Evolutionary conservation across 1,139 yeast species (phyloP), one percentile per base, ranked within the genome.

Genomic region (Diutina pseudorugosa): DNA sequence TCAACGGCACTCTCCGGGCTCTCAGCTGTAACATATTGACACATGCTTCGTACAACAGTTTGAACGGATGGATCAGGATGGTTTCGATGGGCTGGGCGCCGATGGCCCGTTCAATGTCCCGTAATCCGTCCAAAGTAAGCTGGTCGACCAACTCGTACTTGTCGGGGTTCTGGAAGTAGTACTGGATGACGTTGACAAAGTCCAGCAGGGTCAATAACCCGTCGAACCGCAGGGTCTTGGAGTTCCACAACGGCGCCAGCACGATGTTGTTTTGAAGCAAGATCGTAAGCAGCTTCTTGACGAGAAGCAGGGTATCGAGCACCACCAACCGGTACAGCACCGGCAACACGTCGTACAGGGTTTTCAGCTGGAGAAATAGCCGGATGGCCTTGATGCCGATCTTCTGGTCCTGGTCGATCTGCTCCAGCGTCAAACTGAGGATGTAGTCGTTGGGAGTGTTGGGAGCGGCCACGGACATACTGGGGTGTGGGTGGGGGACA

Each of bases 171-270:
- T 89, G 95, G 62, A 90, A 85, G 67, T 91, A 93, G 69, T 93
- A 93, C 65, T 93, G 96, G 58, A 94, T 89, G 51, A 93, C 98
- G 62, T 93, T 93, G 59, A 93, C 87, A 66, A 91, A 94, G 70
- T 94, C 98, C 48, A 88, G 80, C 33, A 95, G 84, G 2, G 98
- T 93, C 64, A 94, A 73, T 57, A 94, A 76, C 3, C 99, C 99
- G 1, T 98, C 98, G 71, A 93, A 94, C 60, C 88, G 76, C 20
- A 95, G 85, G 5, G 87, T 84, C 62, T 85, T 80, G 55, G 90
- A 85, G 66, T 93, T 88, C 99, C 99, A 94, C 55, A 94, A 73
- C 3, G 99, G 98, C 2, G 98, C 98, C 51, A 95, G 85, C 36
- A 94, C 97, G 61, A 94, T 89, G 63, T 89, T 88, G 66, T 94